Evolutionary conservation across 2,329 filamentous ascomycete genomes (phyloP).

Genomic region (Alternaria metachromatica): DNA sequence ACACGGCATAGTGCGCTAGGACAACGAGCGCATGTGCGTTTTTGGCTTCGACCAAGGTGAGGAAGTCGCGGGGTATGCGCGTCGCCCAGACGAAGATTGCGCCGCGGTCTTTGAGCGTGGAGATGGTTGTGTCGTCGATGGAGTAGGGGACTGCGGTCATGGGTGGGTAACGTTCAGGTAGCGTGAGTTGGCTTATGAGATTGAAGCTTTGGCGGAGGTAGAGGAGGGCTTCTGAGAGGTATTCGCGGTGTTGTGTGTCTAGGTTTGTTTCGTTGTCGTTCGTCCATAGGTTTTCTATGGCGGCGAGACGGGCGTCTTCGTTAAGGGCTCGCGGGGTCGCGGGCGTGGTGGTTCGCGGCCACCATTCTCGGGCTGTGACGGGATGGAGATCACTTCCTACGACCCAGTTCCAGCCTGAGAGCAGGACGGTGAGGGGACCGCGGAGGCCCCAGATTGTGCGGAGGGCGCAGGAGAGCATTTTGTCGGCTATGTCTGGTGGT

Average conservation of each 20-base stretch:
- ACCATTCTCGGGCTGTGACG: constrained; percentile 42
- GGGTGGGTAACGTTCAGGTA: constrained; percentile 28
- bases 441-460: constrained; percentile 40
- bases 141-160: constrained; percentile 40
- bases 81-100: constrained; percentile 44
- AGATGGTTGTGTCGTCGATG: constrained; percentile 35
- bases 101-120: constrained; percentile 39
- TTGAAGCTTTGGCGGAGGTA: constrained; percentile 39
- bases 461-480: constrained; percentile 35
- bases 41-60: constrained; percentile 37
- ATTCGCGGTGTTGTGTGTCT: constrained; percentile 18
- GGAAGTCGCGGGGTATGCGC: constrained; percentile 37
- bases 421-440: constrained; percentile 39
- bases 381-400: constrained; percentile 34
- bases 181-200: constrained; percentile 40
- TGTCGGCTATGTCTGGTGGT: constrained; percentile 30
- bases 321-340: constrained; percentile 31
- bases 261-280: constrained; percentile 11
- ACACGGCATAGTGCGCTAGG: constrained; percentile 48
- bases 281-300: constrained; percentile 38
- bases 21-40: constrained; percentile 46
- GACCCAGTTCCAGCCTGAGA: constrained; percentile 42
- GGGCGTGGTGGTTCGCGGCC: constrained; percentile 33
- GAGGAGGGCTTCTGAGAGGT: constrained; percentile 32
- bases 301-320: constrained; percentile 36